Evolutionary conservation across 108 stramenopile genomes (phyloP).

Genomic region (Nitzschia putrida): DNA sequence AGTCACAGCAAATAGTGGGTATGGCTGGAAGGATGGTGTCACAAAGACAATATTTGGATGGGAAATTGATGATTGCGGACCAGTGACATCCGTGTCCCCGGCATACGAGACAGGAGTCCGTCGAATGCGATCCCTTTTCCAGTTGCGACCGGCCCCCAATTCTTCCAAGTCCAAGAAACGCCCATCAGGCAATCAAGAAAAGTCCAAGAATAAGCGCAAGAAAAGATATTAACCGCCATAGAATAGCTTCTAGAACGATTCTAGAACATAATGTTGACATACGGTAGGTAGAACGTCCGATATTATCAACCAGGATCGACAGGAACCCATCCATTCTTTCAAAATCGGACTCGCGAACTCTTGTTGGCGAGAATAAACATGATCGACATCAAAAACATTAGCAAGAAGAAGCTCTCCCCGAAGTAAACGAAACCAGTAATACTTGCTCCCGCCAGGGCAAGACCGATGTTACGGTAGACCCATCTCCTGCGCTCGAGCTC

Average conservation of each 20-base stretch:
- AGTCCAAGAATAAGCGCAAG: not conserved
- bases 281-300: not conserved
- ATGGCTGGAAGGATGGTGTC: conserved; percentile 67
- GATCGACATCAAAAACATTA: conserved; percentile 9
- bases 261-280: too few species aligned
- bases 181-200: not conserved
- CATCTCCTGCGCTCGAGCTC: conserved; percentile 1
- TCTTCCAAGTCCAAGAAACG: not conserved
- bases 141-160: not conserved
- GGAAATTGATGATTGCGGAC: conserved; percentile 49
- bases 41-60: conserved; percentile 61
- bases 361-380: conserved; percentile 10
- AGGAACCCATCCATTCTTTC: not conserved
- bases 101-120: conserved; percentile 20
- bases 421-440: not conserved
- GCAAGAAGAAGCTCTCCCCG: conserved; percentile 11
- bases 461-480: not conserved
- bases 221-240: not conserved
- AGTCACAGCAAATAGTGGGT: conserved; percentile 53
- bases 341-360: not conserved
- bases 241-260: too few species aligned
- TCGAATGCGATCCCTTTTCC: conserved; percentile 48
- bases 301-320: not conserved
- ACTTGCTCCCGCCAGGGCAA: conserved; percentile 5
- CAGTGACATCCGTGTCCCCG: not conserved